Evolutionary conservation across 768 basidiomycete species (phyloP).

Genomic region (Leccinum sublutescens): DNA sequence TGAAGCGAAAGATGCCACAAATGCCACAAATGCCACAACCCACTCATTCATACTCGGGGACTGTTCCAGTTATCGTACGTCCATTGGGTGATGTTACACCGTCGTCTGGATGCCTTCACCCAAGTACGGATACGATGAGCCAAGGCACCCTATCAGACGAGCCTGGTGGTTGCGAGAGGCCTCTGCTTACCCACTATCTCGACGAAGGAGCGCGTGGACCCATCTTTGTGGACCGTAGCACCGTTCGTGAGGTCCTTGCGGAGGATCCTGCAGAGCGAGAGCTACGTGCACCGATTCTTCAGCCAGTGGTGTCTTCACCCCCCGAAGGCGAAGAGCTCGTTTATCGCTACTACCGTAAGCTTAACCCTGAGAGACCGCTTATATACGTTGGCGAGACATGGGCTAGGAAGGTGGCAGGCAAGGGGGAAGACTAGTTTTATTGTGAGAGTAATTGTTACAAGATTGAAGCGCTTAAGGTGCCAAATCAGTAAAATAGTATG

Average conservation of each 20-base stretch:
- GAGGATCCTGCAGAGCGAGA: constrained; percentile 4
- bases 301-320: background rate
- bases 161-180: background rate
- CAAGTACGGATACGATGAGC: background rate
- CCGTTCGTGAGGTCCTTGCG: background rate
- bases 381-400: constrained; percentile 10
- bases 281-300: background rate
- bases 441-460: too few relatives aligned
- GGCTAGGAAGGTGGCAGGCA: too few relatives aligned
- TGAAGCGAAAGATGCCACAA: too few relatives aligned
- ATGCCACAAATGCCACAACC: too few relatives aligned
- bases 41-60: background rate
- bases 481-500: too few relatives aligned
- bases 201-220: constrained; percentile 5
- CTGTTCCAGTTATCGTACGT: background rate
- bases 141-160: background rate
- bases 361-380: background rate
- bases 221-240: constrained; percentile 3
- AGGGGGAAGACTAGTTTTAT: too few relatives aligned
- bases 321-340: constrained; percentile 10
- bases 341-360: background rate
- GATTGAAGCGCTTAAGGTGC: too few relatives aligned
- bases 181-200: constrained; percentile 9
- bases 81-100: background rate
- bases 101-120: background rate